Evolutionary conservation across 768 basidiomycete species (phyloP).

Genomic region (Podaxis pistillaris): DNA sequence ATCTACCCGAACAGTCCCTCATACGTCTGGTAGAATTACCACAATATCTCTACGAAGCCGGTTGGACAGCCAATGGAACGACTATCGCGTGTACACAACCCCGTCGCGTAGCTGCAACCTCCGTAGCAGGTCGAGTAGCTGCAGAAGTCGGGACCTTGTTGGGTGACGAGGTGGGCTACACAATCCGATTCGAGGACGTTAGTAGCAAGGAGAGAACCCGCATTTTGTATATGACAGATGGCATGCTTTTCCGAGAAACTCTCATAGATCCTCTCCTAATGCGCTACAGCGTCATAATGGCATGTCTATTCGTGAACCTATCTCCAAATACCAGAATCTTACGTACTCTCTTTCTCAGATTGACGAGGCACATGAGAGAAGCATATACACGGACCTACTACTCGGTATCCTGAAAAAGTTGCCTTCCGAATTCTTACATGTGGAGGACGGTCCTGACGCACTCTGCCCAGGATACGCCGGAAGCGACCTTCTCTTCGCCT

Average conservation of each 20-base stretch:
- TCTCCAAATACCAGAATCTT: slow-evolving; percentile 4
- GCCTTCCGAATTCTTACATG: slow-evolving; percentile 15
- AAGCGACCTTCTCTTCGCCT: slow-evolving; percentile 89
- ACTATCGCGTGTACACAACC: slow-evolving; percentile 94
- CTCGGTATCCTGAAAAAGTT: slow-evolving; percentile 94
- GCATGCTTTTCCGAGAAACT: slow-evolving; percentile 95
- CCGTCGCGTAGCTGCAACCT: slow-evolving; percentile 90
- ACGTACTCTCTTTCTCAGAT: slow-evolving; percentile 48
- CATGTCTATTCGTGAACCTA: slow-evolving; percentile 25
- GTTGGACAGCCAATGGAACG: slow-evolving; percentile 84
- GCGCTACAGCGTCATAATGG: slow-evolving; percentile 96
- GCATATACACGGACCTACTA: slow-evolving; percentile 92
- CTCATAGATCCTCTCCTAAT: slow-evolving; percentile 90
- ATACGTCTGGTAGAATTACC: slow-evolving; percentile 70
- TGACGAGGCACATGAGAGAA: slow-evolving; percentile 96
- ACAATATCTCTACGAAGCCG: slow-evolving; percentile 90
- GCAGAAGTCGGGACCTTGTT: slow-evolving; percentile 86
- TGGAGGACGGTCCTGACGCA: slow-evolving; percentile 1
- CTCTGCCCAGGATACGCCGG: slow-evolving; percentile 69
- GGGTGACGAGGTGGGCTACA: slow-evolving; percentile 97
- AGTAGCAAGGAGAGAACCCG: slow-evolving; percentile 81
- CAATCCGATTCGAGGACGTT: slow-evolving; percentile 95
- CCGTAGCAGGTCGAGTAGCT: slow-evolving; percentile 88
- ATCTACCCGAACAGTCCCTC: slow-evolving; percentile 5
- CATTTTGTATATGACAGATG: slow-evolving; percentile 96